Evolutionary conservation across 306 rosid genomes (phyloP).

Genomic region (Psophocarpus tetragonolobus): DNA sequence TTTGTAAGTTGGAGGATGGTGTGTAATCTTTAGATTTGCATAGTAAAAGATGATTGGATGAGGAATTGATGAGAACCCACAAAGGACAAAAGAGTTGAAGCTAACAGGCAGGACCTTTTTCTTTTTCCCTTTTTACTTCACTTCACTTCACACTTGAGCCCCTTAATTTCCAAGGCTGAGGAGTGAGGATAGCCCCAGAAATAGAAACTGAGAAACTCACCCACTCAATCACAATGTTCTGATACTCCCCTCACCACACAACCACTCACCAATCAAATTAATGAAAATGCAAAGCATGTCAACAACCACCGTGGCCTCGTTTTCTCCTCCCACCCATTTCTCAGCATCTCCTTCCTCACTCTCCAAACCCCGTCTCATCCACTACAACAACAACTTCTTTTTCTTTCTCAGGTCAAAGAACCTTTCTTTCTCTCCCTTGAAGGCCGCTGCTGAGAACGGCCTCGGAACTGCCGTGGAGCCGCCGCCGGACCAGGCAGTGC

Average conservation of each 20-base stretch:
- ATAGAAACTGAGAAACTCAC: not conserved
- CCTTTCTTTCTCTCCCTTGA: constrained; percentile 39
- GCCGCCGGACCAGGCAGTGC: constrained; percentile 29
- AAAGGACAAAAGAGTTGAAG: constrained; percentile 39
- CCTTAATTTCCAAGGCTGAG: constrained; percentile 39
- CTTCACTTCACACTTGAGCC: not conserved
- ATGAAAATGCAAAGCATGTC: constrained; percentile 36
- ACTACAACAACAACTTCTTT: constrained; percentile 30
- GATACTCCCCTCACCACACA: not conserved
- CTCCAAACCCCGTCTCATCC: constrained; percentile 39
- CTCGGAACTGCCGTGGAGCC: constrained; percentile 46
- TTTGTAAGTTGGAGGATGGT: not conserved
- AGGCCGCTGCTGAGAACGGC: constrained; percentile 59
- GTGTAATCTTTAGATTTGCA: not conserved
- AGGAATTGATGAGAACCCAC: not conserved
- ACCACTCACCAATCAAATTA: not conserved
- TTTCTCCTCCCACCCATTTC: constrained; percentile 63
- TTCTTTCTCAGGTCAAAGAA: constrained; percentile 42
- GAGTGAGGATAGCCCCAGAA: constrained; percentile 34
- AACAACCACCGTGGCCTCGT: constrained; percentile 73
- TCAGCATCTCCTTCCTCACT: constrained; percentile 49
- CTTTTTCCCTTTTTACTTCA: not conserved
- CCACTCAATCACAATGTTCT: not conserved
- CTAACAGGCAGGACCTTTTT: not conserved
- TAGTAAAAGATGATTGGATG: constrained; percentile 30